These are phyloP conservation scores for Cantharellus anzutake DNA, from an alignment of 768 basidiomycete species.

Conservation along the genomic window DNA sequence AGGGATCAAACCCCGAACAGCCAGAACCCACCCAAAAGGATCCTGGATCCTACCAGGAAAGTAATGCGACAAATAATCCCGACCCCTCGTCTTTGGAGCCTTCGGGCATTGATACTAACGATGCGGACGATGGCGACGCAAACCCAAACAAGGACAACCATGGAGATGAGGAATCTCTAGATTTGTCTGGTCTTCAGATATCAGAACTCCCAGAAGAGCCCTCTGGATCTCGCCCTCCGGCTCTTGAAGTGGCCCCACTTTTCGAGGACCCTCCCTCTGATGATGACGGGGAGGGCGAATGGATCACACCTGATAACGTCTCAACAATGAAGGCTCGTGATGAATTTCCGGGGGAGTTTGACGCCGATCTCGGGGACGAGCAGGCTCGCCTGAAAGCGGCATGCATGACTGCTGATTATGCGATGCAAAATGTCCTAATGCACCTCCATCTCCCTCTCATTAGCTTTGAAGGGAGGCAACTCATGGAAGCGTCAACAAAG, in stretches of 20 bases:
- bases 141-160: conserved; percentile 9
- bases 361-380: conserved; percentile 6
- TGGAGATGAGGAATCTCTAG: conserved; percentile 10
- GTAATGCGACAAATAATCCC: no score
- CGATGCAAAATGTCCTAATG: conserved; percentile 93
- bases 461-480: conserved; percentile 75
- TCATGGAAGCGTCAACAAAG: conserved; percentile 86
- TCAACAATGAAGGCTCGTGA: conserved; percentile 60
- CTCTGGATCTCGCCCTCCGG: not conserved
- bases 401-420: conserved; percentile 97
- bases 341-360: conserved; percentile 31
- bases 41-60: no score
- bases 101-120: not conserved
- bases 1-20: not conserved
- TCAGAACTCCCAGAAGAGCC: not conserved
- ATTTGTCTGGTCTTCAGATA: not conserved
- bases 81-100: not conserved
- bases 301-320: conserved; percentile 90
- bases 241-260: conserved; percentile 19
- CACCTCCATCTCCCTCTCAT: conserved; percentile 88
- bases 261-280: conserved; percentile 62
- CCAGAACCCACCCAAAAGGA: conserved; percentile 6
- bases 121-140: not conserved
- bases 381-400: conserved; percentile 36
- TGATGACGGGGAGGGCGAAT: conserved; percentile 80